phyloP scores from a whole-genome alignment of 2,329 filamentous ascomycete species.

The Penicillium hesseltinei region DNA sequence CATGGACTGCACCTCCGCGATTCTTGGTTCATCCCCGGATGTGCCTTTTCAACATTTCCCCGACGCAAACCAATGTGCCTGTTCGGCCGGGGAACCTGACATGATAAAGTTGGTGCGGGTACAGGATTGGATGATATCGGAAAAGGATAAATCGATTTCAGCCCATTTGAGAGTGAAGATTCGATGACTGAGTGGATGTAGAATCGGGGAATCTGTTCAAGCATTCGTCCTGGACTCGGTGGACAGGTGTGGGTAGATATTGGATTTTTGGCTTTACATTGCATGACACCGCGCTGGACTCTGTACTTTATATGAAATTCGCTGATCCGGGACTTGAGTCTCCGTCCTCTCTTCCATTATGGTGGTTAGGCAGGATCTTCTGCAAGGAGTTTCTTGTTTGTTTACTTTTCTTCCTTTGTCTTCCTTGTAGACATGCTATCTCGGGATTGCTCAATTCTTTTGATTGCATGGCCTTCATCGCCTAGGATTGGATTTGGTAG shows the following conservation, averaged over 20 bases:
- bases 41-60: slow-evolving; percentile 8
- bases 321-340: slow-evolving; percentile 13
- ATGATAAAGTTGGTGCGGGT: slow-evolving; percentile 13
- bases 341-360: slow-evolving; percentile 8
- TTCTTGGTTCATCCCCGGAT: slow-evolving; percentile 7
- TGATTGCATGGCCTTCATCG: background rate
- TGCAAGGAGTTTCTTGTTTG: slow-evolving; percentile 10
- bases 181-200: slow-evolving; percentile 22
- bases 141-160: slow-evolving; percentile 21
- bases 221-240: slow-evolving; percentile 13
- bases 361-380: slow-evolving; percentile 2
- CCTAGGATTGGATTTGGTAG: background rate
- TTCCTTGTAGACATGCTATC: slow-evolving; percentile 9
- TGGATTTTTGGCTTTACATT: slow-evolving; percentile 25
- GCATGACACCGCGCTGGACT: slow-evolving; percentile 28
- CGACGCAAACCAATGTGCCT: slow-evolving; percentile 2
- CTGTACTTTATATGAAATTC: slow-evolving; percentile 29
- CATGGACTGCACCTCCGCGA: slow-evolving; percentile 7
- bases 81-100: slow-evolving; percentile 5
- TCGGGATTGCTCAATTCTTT: slow-evolving; percentile 17
- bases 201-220: slow-evolving; percentile 13
- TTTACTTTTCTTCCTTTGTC: slow-evolving; percentile 3
- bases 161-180: slow-evolving; percentile 14
- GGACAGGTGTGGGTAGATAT: slow-evolving; percentile 28
- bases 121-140: slow-evolving; percentile 18